Evolutionary conservation across 139 green algal genomes (phyloP).

Genomic region (Yamagishiella unicocca): DNA sequence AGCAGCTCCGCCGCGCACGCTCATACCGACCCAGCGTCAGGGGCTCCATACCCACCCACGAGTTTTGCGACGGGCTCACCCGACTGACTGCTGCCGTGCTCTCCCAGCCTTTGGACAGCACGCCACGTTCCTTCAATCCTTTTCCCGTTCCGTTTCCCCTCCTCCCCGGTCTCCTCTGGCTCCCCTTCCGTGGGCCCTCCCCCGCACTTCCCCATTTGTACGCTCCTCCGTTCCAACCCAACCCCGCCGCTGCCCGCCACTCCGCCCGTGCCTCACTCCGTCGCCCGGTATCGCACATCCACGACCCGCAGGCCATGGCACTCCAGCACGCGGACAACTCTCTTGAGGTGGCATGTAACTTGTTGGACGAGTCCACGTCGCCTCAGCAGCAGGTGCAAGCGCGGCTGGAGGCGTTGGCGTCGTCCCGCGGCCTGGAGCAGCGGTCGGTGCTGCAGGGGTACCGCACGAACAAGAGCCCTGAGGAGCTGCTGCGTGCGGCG

Average conservation of each 20-base stretch:
- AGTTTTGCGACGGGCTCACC: not conserved
- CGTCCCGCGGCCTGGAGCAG: not conserved
- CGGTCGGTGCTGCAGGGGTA: slow-evolving; percentile 22
- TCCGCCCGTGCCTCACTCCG: not conserved
- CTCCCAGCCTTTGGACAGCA: not conserved
- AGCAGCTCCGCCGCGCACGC: too few relatives aligned
- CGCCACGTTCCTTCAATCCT: not conserved
- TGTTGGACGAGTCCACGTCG: slow-evolving; percentile 62
- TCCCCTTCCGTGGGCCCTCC: not conserved
- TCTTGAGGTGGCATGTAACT: slow-evolving; percentile 87
- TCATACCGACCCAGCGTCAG: not conserved
- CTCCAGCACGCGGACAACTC: slow-evolving; percentile 68
- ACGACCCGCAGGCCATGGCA: slow-evolving; percentile 76
- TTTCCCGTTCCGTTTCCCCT: not conserved
- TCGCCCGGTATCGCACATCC: not conserved
- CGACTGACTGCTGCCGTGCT: not conserved
- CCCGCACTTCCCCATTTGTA: not conserved
- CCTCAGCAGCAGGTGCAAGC: not conserved
- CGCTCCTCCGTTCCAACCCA: not conserved
- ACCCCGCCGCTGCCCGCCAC: too few relatives aligned
- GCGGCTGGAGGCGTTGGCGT: not conserved
- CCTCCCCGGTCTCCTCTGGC: not conserved
- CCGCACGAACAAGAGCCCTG: slow-evolving; percentile 8
- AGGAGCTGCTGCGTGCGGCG: slow-evolving; percentile 37
- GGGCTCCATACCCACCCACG: not conserved